Evolutionary conservation across 352 stramenopile genomes (phyloP), one percentile per base, ranked within the genome.

Genomic region (Phytophthora europaea): DNA sequence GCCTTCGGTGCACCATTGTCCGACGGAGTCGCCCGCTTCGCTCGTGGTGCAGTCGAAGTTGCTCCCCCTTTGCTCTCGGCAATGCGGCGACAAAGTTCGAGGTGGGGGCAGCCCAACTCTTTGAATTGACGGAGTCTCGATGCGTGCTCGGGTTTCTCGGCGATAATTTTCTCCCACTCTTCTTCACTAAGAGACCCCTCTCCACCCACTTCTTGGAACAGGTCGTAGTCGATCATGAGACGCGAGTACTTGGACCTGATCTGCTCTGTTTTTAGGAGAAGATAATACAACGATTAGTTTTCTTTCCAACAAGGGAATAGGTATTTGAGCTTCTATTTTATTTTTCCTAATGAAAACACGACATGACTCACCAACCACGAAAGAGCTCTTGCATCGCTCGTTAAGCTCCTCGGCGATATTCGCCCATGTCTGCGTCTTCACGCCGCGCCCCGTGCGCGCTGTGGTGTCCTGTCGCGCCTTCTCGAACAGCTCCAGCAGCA

Each of bases 231-330:
- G 50, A 70, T 66, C 65, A 81, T 74, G 28, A 79, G 55, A 2
- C 73, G 73, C 28, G 63, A 57, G 58, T 75, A 81, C 64, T 83
- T 81, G 54, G 73, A 83, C 63, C 80, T 77, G 58, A 81, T 58
- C 23, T 83, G 73, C 31, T 81, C 73, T 83, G 70, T 50, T 31
- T 47, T n/a, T 56, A 33, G 23, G 43, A 36, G 8, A 53, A 31
- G 20, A 61, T 51, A 51, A 65, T 13, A 43, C 13, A 47, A 23
- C 51, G 13, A 57, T 60, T 40, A 47, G 38, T 28, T 47, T 33
- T 60, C 2, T 45, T 60, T 20, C 20, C 18, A 53, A 28, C 4
- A 26, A 53, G 9, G 15, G 43, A 28, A 18, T 53, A 8, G 47
- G 47, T 26, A 15, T 53, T 10, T 18, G 3, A 0, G 28, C 1